Evolutionary conservation across 176 grass and related monocot genomes (phyloP).

Genomic region (Pontederia paniculata): DNA sequence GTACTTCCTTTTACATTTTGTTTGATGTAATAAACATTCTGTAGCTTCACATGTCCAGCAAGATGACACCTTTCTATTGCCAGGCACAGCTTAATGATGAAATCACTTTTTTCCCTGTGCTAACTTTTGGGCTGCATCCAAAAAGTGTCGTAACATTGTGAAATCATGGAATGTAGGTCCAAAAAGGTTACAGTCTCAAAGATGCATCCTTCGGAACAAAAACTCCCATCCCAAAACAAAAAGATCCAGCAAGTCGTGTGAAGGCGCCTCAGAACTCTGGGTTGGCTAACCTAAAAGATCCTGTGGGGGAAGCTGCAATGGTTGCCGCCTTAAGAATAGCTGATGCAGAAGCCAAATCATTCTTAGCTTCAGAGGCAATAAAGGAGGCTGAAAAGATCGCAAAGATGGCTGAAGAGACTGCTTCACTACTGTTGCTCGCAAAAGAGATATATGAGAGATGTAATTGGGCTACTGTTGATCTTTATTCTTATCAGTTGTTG

Average conservation of each 20-base stretch:
- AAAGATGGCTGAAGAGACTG: constrained; percentile 56
- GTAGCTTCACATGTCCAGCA: no score
- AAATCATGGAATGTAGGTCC: constrained; percentile 31
- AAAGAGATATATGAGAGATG: constrained; percentile 64
- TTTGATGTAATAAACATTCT: no score
- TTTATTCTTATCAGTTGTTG: not conserved
- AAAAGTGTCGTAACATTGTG: no score
- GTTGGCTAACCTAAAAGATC: constrained; percentile 7
- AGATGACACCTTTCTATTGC: no score
- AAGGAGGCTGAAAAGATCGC: constrained; percentile 64
- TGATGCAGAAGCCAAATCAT: constrained; percentile 70
- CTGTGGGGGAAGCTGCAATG: constrained; percentile 39
- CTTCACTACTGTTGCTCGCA: constrained; percentile 48
- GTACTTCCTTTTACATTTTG: no score
- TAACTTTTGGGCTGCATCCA: no score
- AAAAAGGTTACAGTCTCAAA: constrained; percentile 59
- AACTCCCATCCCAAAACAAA: constrained; percentile 50
- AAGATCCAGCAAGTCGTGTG: constrained; percentile 30
- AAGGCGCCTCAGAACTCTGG: constrained; percentile 27
- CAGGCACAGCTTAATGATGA: no score
- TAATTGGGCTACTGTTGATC: constrained; percentile 24
- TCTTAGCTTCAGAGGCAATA: constrained; percentile 63
- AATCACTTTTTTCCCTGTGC: no score
- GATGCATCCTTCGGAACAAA: constrained; percentile 42
- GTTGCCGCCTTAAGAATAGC: constrained; percentile 60